Evolutionary conservation across 2,329 filamentous ascomycete genomes (phyloP).

Genomic region (Fusarium coffeatum): DNA sequence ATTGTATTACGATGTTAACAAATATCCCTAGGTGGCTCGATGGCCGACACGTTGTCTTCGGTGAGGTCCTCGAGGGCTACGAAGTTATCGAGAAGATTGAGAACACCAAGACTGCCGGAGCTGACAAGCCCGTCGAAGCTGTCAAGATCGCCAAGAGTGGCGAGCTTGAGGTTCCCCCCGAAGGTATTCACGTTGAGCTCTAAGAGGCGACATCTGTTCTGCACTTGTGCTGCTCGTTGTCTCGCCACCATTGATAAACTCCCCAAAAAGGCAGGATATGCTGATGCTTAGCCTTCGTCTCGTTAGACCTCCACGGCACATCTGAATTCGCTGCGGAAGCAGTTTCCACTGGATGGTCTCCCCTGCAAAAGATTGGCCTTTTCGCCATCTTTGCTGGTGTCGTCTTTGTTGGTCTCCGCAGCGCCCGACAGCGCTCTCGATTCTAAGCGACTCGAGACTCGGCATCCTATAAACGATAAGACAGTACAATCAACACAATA

Average conservation of each 20-base stretch:
- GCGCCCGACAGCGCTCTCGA: slow-evolving; percentile 37
- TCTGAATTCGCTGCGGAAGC: slow-evolving; percentile 39
- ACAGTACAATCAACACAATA: slow-evolving; percentile 24
- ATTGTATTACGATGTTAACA: slow-evolving; percentile 8
- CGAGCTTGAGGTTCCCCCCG: slow-evolving; percentile 82
- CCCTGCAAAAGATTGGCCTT: slow-evolving; percentile 40
- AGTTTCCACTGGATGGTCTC: slow-evolving; percentile 36
- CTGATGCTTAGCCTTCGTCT: slow-evolving; percentile 50
- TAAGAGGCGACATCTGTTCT: slow-evolving; percentile 59
- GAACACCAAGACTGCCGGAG: slow-evolving; percentile 69
- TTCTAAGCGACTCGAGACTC: slow-evolving; percentile 23
- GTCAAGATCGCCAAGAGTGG: slow-evolving; percentile 87
- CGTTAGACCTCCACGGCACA: slow-evolving; percentile 47
- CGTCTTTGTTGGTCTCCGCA: slow-evolving; percentile 39
- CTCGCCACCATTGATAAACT: slow-evolving; percentile 31
- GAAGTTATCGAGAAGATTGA: slow-evolving; percentile 84
- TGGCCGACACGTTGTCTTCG: slow-evolving; percentile 87
- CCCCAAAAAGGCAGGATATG: slow-evolving; percentile 41
- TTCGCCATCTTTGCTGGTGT: slow-evolving; percentile 39
- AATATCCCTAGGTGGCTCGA: slow-evolving; percentile 75
- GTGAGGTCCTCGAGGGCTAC: slow-evolving; percentile 88
- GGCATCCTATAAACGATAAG: slow-evolving; percentile 22
- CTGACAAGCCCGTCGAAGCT: slow-evolving; percentile 75
- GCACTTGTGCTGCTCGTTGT: slow-evolving; percentile 43
- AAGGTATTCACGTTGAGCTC: slow-evolving; percentile 94